phyloP scores from a whole-genome alignment of 2,329 filamentous ascomycete genomes.

The Fusarium metavorans region DNA sequence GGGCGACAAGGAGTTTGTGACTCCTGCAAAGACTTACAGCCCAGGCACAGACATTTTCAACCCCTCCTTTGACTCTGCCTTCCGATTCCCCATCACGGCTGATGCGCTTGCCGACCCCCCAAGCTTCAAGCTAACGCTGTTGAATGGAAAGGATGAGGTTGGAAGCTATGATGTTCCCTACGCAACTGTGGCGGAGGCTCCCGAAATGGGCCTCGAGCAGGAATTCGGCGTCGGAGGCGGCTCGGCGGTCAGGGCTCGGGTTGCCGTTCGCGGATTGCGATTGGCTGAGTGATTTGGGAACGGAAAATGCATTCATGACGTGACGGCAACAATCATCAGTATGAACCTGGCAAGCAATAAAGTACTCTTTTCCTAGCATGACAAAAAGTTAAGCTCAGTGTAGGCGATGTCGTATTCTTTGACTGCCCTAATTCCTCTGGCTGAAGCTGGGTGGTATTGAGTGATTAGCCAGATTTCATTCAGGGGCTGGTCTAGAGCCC shows the following conservation, averaged over 20 bases:
- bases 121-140: slow-evolving; percentile 30
- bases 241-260: slow-evolving; percentile 27
- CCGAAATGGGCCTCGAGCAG: slow-evolving; percentile 25
- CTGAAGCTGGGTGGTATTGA: neutral
- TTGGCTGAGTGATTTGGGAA: slow-evolving; percentile 27
- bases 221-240: slow-evolving; percentile 41
- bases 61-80: slow-evolving; percentile 39
- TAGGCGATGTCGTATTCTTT: neutral
- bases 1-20: slow-evolving; percentile 42
- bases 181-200: slow-evolving; percentile 8
- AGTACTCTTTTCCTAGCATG: neutral
- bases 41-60: slow-evolving; percentile 44
- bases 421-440: neutral
- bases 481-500: too few species aligned
- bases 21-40: slow-evolving; percentile 37
- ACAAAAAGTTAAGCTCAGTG: neutral
- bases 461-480: too few species aligned
- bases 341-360: slow-evolving; percentile 21
- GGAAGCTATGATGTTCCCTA: slow-evolving; percentile 37
- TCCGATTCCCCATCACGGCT: slow-evolving; percentile 39
- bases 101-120: slow-evolving; percentile 30
- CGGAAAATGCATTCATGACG: neutral
- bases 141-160: slow-evolving; percentile 28
- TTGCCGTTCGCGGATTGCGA: slow-evolving; percentile 34
- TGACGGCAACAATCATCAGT: neutral